Evolutionary conservation across 257 asterid species (phyloP), one percentile per base, ranked within the genome.

Genomic region (Lycium ferocissimum): DNA sequence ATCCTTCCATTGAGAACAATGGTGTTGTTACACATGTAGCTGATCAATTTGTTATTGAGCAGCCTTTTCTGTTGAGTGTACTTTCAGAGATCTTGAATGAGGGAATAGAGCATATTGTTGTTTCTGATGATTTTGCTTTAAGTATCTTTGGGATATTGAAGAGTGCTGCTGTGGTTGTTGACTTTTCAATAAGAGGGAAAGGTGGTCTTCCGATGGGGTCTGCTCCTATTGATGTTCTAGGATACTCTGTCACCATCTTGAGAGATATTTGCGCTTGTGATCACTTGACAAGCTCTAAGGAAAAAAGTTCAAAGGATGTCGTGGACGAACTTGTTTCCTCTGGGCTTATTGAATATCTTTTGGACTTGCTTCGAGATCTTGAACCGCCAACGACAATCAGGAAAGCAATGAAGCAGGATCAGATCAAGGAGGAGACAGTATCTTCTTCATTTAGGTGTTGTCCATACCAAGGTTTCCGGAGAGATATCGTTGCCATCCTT

Each of bases 391-490:
- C 88, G 65, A 89, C 86, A 37, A 88, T 95, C 57, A 91, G 86
- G 86, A 93, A 90, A 84, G 91, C 94, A 69, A 89, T 82, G 90
- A 85, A 5, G 85, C 87, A 71, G 65, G 84, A 57, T 9, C 86
- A 86, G 61, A 83, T 88, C 57, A 45, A 76, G 53, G 87, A 83
- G 10, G 90, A 57, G n/a, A 54, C 84, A 65, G 38, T 67, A 51
- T 80, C 90, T 33, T 83, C 66, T 18, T 58, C 85, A 6, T 85
- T 83, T 63, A 90, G 88, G 86, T 83, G 80, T 58, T 91, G 97
- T 86, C 98, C 97, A 54, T 96, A 95, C 91, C 91, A 86, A 85
- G 99, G 98, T 26, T 96, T 92, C 78, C 89, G 98, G 69, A 91
- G 95, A 84, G 99, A 96, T 82, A 69, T 96, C 40, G 92, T 96